Percentiles rank a stretch among this genome's conserved stretches.
Evolutionary conservation across 2,329 filamentous ascomycete species (phyloP).

Genomic region (Arthrobotrys entomopaga): DNA sequence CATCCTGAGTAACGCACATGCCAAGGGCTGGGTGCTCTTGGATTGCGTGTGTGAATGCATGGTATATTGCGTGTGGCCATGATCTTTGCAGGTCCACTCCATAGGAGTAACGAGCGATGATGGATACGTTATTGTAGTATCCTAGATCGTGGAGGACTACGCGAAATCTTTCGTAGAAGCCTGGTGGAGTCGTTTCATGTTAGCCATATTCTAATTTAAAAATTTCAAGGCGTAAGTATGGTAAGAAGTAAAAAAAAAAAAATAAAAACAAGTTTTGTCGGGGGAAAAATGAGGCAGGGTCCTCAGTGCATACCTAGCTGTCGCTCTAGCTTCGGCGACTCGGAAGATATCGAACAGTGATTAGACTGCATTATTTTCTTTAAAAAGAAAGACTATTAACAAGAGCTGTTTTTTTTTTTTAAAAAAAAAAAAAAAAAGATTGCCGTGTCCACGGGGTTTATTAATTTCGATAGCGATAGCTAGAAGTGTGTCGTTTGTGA

Average conservation of each 20-base stretch:
- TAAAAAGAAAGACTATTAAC: too few species aligned
- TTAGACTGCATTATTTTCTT: conserved; percentile 26
- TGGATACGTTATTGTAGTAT: conserved; percentile 41
- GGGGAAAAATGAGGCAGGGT: not conserved
- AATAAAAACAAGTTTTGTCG: conserved; percentile 3
- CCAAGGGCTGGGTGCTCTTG: conserved; percentile 34
- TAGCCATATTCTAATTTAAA: conserved; percentile 1
- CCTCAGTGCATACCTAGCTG: conserved; percentile 34
- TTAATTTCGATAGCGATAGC: not conserved
- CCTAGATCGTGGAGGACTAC: conserved; percentile 42
- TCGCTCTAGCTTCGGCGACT: conserved; percentile 24
- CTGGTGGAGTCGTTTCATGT: conserved; percentile 11
- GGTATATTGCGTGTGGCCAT: conserved; percentile 27
- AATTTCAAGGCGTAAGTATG: conserved; percentile 2
- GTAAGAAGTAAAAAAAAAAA: too few species aligned
- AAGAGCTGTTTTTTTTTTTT: too few species aligned
- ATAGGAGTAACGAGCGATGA: conserved; percentile 45
- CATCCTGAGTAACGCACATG: conserved; percentile 13
- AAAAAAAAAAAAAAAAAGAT: not conserved
- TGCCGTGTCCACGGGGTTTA: not conserved
- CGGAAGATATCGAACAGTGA: conserved; percentile 17
- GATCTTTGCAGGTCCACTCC: conserved; percentile 10
- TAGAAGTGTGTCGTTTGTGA: not conserved
- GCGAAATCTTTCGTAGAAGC: conserved; percentile 45
- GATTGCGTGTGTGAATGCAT: conserved; percentile 24